Conservation (phyloP, 306 rosid species). For the Malus asiatica region DNA sequence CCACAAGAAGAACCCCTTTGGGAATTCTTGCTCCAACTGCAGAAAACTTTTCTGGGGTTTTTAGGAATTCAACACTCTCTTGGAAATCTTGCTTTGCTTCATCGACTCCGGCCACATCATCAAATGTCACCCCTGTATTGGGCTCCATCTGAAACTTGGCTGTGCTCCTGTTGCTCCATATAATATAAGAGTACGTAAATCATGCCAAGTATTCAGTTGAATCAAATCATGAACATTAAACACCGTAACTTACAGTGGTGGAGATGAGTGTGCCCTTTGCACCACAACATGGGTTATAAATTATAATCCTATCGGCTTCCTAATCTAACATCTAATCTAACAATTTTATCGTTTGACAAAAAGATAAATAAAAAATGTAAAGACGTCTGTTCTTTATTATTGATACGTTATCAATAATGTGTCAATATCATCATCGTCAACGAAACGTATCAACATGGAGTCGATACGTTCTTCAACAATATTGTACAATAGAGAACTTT, state of each 20-base stretch:
- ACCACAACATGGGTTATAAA: too few species aligned
- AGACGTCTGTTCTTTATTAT: too few species aligned
- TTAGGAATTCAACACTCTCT: constrained; percentile 72
- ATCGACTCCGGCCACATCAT: constrained; percentile 77
- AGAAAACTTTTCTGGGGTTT: constrained; percentile 70
- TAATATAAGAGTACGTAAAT: not conserved
- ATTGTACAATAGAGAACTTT: too few species aligned
- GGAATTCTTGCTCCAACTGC: constrained; percentile 72
- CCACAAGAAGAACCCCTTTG: constrained; percentile 60
- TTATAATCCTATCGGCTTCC: fast-evolving
- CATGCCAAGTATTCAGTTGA: not conserved
- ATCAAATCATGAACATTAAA: not conserved
- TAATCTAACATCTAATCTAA: too few species aligned
- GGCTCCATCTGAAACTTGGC: constrained; percentile 85
- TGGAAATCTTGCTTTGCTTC: constrained; percentile 84
- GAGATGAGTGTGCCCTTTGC: too few species aligned
- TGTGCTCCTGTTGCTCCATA: constrained; percentile 37
- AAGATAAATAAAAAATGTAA: too few species aligned
- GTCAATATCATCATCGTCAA: too few species aligned
- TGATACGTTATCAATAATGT: too few species aligned
- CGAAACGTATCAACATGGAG: too few species aligned
- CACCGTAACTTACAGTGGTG: not conserved
- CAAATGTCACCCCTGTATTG: constrained; percentile 73
- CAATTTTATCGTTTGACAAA: too few species aligned
- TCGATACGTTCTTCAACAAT: too few species aligned